Base-by-base conservation (phyloP, 2,329 filamentous ascomycete species). In the Colletotrichum plurivorum region DNA sequence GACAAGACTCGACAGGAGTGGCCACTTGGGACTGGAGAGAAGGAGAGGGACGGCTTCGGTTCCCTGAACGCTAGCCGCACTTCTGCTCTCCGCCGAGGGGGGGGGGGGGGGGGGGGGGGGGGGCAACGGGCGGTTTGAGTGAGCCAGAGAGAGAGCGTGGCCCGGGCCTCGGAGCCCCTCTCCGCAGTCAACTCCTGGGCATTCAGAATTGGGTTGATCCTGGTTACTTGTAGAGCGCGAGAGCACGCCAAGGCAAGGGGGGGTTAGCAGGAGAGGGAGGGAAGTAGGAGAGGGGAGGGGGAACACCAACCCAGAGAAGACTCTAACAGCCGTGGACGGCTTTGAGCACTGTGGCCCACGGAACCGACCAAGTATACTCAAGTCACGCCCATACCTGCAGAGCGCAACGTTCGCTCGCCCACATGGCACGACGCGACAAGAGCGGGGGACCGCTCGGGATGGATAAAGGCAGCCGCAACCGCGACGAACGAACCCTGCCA, bases 151-250 rank as follows among this genome's bases (percentile, higher is more conserved):
- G 18, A 16, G 20, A 64, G 41, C 54, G 48, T 54, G 48, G 66
- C 25, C 41, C 31, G 60, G 60, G 36, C 58, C 52, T 67, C n/a
- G 45, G 46, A 54, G 54, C 65, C 65, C 65, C 60, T 68, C 66
- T 65, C 61, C 66, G 61, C 66, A 65, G 51, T 65, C 61, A 59
- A 54, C 61, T 68, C 65, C 64, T 54, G 60, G 54, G 49, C 20
- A 59, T 41, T 20, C 20, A 22, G 60, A 27, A 59, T 65, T 65
- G 54, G 66, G 61, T 65, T 65, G 55, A 66, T 66, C 66, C 66
- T 56, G 51, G 66, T 66, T 54, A 45, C 49, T 22, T 22, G 61
- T 55, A 60, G 52, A 46, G 54, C 36, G 41, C 54, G 61, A 27
- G 46, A 64, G 54, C n/a, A 46, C 20, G 49, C 45, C 43, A 57